These are phyloP conservation scores for Thielaviopsis ethacetica DNA, from an alignment of 2,329 filamentous ascomycete genomes.

Conservation along the genomic window DNA sequence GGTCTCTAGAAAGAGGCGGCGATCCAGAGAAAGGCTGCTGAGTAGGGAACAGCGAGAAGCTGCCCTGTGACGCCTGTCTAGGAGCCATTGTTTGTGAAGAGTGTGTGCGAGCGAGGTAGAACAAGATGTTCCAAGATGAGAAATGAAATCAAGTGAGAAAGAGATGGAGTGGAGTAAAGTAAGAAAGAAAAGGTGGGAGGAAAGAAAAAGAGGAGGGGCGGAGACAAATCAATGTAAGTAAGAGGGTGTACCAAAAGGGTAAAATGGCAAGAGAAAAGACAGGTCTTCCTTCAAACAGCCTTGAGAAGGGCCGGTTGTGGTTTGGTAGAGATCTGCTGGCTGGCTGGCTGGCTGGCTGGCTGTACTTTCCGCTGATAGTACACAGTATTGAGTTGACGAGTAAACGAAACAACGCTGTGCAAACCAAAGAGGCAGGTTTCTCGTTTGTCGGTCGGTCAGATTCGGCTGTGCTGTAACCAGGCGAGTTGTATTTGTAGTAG, in stretches of 20 bases:
- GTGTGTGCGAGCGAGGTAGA: neutral
- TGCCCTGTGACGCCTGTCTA: conserved; percentile 5
- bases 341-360: neutral
- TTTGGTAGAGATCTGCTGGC: neutral
- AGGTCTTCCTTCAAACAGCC: neutral
- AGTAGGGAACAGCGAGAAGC: conserved; percentile 9
- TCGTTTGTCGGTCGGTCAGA: neutral
- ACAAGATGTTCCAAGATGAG: neutral
- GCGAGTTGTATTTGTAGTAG: neutral
- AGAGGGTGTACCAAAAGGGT: neutral
- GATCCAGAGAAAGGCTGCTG: neutral
- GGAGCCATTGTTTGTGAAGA: neutral
- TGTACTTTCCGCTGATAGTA: neutral
- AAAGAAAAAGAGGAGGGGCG: neutral
- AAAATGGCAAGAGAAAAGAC: neutral
- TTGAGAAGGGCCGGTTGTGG: neutral
- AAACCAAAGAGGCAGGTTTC: neutral
- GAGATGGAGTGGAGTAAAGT: neutral
- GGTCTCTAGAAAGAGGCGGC: conserved; percentile 3
- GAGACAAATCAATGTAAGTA: neutral
- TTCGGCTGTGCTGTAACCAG: neutral
- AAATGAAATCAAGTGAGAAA: neutral
- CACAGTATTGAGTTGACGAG: neutral
- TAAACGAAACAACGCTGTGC: neutral
- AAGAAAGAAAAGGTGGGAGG: neutral